Conservation (phyloP, 345 rosid genomes). For the Boechera divaricarpa region DNA sequence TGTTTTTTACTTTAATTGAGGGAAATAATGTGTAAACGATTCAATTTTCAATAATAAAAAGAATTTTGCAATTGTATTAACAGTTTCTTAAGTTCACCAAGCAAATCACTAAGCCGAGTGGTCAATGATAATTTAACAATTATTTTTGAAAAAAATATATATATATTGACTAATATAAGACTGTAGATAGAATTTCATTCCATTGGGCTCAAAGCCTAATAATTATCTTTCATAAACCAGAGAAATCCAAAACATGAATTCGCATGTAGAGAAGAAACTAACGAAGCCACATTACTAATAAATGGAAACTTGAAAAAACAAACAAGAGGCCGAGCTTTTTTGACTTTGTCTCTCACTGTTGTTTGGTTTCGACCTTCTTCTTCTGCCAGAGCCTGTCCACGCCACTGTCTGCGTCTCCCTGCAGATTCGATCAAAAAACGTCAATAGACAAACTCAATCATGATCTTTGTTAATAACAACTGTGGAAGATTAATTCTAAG, state of each 20-base stretch:
- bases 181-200: background rate
- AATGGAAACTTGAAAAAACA: background rate
- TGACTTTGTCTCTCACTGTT: background rate
- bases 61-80: too few species aligned
- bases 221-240: conserved; percentile 25
- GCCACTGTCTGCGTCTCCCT: conserved; percentile 81
- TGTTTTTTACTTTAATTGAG: too few species aligned
- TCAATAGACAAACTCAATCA: background rate
- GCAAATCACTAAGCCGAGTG: too few species aligned
- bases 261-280: background rate
- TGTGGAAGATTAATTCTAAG: background rate
- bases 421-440: conserved; percentile 12
- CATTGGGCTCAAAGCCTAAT: background rate
- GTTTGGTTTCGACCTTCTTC: conserved; percentile 47
- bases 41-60: too few species aligned
- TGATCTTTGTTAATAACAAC: background rate
- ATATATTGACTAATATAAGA: too few species aligned
- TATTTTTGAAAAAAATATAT: too few species aligned
- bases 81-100: too few species aligned
- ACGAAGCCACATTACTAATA: background rate
- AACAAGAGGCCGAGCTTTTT: conserved; percentile 5
- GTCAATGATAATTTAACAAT: too few species aligned
- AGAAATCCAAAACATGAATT: background rate
- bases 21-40: too few species aligned
- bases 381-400: conserved; percentile 71